These are phyloP conservation scores for Hypoxylon sp. DNA, from an alignment of 2,329 filamentous ascomycete genomes.

Conservation along the genomic window DNA sequence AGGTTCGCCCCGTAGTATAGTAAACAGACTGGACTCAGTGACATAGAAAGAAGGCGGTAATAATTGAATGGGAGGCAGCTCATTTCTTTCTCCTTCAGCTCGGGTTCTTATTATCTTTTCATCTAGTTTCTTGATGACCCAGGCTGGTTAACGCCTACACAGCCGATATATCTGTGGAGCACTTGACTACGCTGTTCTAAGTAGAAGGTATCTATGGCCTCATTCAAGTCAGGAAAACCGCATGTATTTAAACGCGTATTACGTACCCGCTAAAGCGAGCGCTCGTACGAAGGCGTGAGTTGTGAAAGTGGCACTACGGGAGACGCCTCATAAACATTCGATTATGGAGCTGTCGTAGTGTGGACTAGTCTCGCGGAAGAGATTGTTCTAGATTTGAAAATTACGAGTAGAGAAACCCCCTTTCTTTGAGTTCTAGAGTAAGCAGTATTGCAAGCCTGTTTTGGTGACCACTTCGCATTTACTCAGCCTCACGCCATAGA, in stretches of 20 bases:
- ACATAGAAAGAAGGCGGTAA: neutral
- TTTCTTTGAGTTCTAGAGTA: neutral
- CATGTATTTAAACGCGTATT: too few species aligned
- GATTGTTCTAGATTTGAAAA: neutral
- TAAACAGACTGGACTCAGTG: neutral
- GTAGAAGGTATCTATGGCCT: neutral
- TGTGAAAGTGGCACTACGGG: neutral
- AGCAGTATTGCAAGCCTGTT: neutral
- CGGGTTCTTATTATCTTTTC: neutral
- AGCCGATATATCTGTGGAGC: neutral
- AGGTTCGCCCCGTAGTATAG: neutral
- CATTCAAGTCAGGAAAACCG: neutral
- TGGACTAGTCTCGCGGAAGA: neutral
- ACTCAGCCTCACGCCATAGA: neutral
- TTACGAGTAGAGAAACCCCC: neutral
- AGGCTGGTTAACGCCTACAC: neutral
- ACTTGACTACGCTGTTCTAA: neutral
- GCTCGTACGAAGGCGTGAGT: neutral
- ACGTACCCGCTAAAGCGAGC: neutral
- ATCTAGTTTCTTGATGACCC: neutral
- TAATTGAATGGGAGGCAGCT: neutral
- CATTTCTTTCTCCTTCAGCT: neutral
- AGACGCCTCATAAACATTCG: slow-evolving; percentile 14
- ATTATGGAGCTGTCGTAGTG: slow-evolving; percentile 2
- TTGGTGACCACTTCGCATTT: neutral